Base-by-base conservation (phyloP, 306 rosid species). In the Macrotyloma uniflorum region DNA sequence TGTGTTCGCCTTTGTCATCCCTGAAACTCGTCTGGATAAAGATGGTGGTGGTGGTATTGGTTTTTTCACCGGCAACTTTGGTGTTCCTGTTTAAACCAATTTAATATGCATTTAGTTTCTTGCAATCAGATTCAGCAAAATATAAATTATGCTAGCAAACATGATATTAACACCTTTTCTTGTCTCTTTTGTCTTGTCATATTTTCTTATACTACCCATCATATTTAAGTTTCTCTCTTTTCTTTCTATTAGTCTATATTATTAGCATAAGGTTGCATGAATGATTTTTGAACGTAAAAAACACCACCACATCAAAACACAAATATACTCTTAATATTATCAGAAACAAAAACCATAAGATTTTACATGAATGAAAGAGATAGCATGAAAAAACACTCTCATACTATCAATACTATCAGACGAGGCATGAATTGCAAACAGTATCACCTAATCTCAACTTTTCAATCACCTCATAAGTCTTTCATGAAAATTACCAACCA, bases 11-110 rank as follows among this genome's bases (percentile, higher is more conserved):
- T 57, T 80, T 16, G 38, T 79, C 3, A 36, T 67, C 82, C 54
- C 87, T 78, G 72, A 64, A 76, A 50, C 23, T 14, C 79, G 91
- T 62, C 79, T 53, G 4, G 74, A 33, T 69, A 81, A 67, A 47
- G 55, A 58, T 70, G 74, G n/a, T 36, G 90, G 83, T 70, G 74
- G n/a, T 36, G 90, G 83, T 9, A 74, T 51, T 11, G 86, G 67
- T 84, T 30, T 88, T 58, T 79, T 23, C 20, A 1, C 14, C 72
- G 1, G 49, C 74, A 70, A 20, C 69, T 80, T 88, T 23, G 57
- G 0, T 1, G 15, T 32, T 36, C 82, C 94, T 90, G 86, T 43
- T 61, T 74, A 67, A 78, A 87, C 23, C 74, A 64, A 72, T 42
- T 45, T 14, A 65, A 77, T 74, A 75, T 67, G 45, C 1, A 51